Evolutionary conservation across 2,329 filamentous ascomycete genomes (phyloP), one percentile per base, ranked within the genome.

Genomic region (Exophiala spinifera): DNA sequence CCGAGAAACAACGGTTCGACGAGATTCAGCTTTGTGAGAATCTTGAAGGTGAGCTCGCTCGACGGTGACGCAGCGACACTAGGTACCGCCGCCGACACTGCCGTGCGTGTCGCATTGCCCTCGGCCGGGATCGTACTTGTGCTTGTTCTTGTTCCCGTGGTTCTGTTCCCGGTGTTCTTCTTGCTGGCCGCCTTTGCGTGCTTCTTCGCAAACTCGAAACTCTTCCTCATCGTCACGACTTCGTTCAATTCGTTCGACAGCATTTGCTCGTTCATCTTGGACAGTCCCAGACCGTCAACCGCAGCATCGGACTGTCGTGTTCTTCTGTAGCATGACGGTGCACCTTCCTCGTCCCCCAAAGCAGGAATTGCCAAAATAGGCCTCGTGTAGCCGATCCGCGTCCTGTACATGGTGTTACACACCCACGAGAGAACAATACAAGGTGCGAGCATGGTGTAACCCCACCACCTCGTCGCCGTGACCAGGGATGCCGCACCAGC

Each of bases 401-500:
- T 64, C 1, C 78, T 66, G 75, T 76, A 81, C 64, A 76, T 74
- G n/a, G 71, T 65, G 47, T 81, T 81, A 62, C 74, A 76, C 6
- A 73, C 65, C 1, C 77, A 67, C 1, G 76, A 71, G 0, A 72
- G 67, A 2, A 76, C 52, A 7, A 81, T 76, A 57, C 79, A 79
- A 0, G 79, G 79, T 2, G 76, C 68, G 3, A 81, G 65, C 0
- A 81, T 69, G 0, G 79, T 67, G 46, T 82, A 82, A 1, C 75
- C 79, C 72, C 74, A 78, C 79, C 79, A 82, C 23, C 66, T 61
- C 2, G 74, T 76, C 0, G 78, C 74, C 0, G 78, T 80, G 2
- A 80, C 63, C 67, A 81, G 71, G 0, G 77, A 79, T 1, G 72
- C 78, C 1, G 72, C 74, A 4, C 77, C 77, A 3, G 77, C 76